Percentiles rank a stretch among this genome's conserved stretches.
Evolutionary conservation across 179 eudicot genomes (phyloP).

Genomic region (Amaranthus tricolor): DNA sequence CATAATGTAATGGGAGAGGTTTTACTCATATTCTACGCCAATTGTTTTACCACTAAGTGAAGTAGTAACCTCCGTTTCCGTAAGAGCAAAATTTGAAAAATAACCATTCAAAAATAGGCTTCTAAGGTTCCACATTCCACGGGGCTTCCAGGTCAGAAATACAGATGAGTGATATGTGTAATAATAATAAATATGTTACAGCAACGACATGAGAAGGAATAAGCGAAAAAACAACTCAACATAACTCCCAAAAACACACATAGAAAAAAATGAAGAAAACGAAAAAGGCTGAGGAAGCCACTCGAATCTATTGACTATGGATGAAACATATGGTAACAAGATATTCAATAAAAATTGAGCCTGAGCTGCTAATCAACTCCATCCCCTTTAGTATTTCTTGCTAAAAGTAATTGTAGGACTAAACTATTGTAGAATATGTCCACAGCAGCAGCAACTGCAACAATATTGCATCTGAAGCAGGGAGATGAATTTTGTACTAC

Average conservation of each 20-base stretch:
- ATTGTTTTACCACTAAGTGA: no score
- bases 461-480: neutral
- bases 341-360: neutral
- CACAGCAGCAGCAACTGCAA: neutral
- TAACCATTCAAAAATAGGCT: neutral
- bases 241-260: neutral
- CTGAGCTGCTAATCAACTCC: neutral
- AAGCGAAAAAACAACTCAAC: neutral
- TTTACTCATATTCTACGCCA: no score
- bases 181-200: no score
- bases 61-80: no score
- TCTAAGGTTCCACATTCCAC: no score
- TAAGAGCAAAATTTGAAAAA: neutral
- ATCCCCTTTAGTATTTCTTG: neutral
- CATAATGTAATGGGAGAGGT: no score
- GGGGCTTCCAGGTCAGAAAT: neutral
- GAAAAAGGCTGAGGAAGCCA: no score
- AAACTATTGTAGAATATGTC: no score
- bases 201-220: neutral
- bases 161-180: neutral
- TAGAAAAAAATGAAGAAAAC: neutral
- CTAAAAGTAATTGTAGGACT: neutral
- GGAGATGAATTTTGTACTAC: neutral
- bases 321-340: neutral
- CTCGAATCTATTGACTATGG: neutral